phyloP scores from a whole-genome alignment of 345 rosid species.

The Boechera retrofracta region DNA sequence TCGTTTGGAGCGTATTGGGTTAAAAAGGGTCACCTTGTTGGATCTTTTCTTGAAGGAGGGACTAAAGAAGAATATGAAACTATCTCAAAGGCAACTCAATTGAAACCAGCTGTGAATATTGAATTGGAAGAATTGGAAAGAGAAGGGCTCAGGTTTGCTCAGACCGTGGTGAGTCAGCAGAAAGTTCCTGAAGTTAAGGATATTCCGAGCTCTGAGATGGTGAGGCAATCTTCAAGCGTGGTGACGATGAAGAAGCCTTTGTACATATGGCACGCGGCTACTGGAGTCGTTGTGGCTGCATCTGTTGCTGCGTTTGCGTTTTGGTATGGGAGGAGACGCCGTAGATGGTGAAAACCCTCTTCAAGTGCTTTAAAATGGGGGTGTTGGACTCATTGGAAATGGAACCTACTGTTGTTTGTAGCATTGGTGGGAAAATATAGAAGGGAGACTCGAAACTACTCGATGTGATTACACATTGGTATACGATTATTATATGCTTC shows the following conservation, averaged over 20 bases:
- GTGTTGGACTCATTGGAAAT: constrained; percentile 27
- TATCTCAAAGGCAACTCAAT: constrained; percentile 69
- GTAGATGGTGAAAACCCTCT: constrained; percentile 65
- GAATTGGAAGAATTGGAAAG: constrained; percentile 64
- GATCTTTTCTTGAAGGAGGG: constrained; percentile 96
- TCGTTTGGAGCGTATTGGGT: constrained; percentile 92
- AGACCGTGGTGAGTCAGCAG: constrained; percentile 53
- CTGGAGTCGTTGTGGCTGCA: constrained; percentile 77
- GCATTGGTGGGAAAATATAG: constrained; percentile 45
- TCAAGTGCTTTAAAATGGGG: neutral
- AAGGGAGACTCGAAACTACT: constrained; percentile 26
- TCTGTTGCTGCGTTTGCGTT: constrained; percentile 85
- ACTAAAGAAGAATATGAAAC: constrained; percentile 90
- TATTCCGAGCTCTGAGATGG: constrained; percentile 29
- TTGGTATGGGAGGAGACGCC: constrained; percentile 88
- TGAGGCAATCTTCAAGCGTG: constrained; percentile 42
- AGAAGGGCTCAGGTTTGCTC: constrained; percentile 72
- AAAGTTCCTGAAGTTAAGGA: constrained; percentile 41
- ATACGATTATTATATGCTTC: constrained; percentile 39
- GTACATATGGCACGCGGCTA: constrained; percentile 70
- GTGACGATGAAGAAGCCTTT: constrained; percentile 58
- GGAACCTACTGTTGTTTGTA: constrained; percentile 43
- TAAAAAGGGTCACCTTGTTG: constrained; percentile 76
- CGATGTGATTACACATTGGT: constrained; percentile 45
- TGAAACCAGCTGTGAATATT: constrained; percentile 57